phyloP scores from a whole-genome alignment of 2,329 filamentous ascomycete genomes.

The Hyphodiscus sp. region DNA sequence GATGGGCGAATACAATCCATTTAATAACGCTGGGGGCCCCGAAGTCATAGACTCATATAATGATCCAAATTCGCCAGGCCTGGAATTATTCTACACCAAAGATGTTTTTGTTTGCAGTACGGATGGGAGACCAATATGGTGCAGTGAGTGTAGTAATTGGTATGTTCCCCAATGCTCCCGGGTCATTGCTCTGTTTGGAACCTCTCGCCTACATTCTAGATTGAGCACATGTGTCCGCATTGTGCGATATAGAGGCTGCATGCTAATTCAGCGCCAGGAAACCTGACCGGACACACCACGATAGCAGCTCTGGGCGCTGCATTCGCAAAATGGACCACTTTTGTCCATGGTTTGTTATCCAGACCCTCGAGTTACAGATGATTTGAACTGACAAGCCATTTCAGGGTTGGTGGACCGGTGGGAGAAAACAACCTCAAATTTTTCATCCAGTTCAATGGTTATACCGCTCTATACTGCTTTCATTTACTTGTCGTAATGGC shows the following conservation, averaged over 20 bases:
- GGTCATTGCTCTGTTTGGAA: not conserved
- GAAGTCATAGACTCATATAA: conserved; percentile 9
- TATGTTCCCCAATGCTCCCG: not conserved
- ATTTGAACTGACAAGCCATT: conserved; percentile 1
- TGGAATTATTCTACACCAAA: conserved; percentile 73
- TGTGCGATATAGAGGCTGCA: not conserved
- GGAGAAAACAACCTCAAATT: conserved; percentile 86
- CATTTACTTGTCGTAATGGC: conserved; percentile 58
- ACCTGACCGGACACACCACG: conserved; percentile 80
- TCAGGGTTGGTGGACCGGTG: conserved; percentile 84
- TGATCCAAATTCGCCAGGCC: conserved; percentile 55
- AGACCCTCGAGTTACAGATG: not conserved
- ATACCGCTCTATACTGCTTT: conserved; percentile 61
- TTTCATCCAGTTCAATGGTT: conserved; percentile 81
- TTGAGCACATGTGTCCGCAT: conserved; percentile 7
- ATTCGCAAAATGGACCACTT: conserved; percentile 92
- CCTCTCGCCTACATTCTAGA: not conserved
- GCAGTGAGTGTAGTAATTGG: conserved; percentile 75
- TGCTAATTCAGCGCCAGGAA: conserved; percentile 43
- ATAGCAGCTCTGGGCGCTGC: conserved; percentile 79
- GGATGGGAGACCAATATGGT: conserved; percentile 83
- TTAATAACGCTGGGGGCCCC: conserved; percentile 15
- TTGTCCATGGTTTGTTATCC: conserved; percentile 62
- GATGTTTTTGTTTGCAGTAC: conserved; percentile 78
- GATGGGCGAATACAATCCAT: conserved; percentile 18